Evolutionary conservation across 495 filamentous ascomycete species (phyloP), one percentile per base, ranked within the genome.

Genomic region (Aspergillus sclerotioniger): DNA sequence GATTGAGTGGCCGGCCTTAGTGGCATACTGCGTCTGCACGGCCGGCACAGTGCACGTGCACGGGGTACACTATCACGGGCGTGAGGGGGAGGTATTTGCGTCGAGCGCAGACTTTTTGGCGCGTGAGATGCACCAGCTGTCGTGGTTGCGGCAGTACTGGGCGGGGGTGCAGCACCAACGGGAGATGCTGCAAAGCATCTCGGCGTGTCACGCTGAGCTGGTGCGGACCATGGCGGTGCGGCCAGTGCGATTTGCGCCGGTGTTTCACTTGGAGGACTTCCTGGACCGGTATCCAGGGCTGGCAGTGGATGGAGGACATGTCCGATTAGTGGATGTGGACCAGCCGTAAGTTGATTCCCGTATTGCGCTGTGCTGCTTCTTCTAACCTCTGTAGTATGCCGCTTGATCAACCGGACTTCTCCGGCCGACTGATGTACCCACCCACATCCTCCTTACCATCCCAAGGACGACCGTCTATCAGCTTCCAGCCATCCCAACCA

Each of bases 11-110:
- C 89, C 90, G 0, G 86, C 84, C 0, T 91, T 93, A 63, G 85
- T 92, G 0, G 87, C 88, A 3, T 92, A 90, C 70, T 92, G 90
- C 57, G 82, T 95, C 25, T 87, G 83, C 64, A 91, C 89, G 0
- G 90, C 90, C 8, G 90, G 89, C 5, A 92, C 89, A 2, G 89
- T 95, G 0, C 90, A 93, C 60, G 85, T 93, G 37, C 90, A 95
- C 60, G 90, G 90, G 6, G 84, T 88, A 15, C 87, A 92, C 58
- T 95, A 95, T 69, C 83, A 84, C 45, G 80, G 80, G 33, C 82
- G 82, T 9, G 83, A 84, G 54, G 79, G 81, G 3, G 88, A 88
- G 25, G 84, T 87, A 20, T 87, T 84, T 52, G 76, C 80, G 0
- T 77, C 78, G 7, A 90, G 87, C 19, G 78, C 85, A 0, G 87